phyloP scores from a whole-genome alignment of 768 basidiomycete species.

The Rhizopogon roseolus region DNA sequence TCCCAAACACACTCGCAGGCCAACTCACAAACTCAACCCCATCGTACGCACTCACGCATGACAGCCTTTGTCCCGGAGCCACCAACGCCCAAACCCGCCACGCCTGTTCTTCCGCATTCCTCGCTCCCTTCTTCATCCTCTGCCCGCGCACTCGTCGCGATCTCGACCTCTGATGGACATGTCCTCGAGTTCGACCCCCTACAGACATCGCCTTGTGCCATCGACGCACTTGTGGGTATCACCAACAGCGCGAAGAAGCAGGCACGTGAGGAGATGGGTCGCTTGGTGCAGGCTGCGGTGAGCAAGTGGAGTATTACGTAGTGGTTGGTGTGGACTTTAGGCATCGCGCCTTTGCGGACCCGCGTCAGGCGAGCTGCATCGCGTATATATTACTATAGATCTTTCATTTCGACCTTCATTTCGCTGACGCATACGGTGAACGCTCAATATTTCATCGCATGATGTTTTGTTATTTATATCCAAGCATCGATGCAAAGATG shows the following conservation, averaged over 20 bases:
- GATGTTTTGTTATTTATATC: background rate
- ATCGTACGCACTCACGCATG: conserved; percentile 34
- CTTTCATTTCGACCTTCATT: background rate
- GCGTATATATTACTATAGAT: background rate
- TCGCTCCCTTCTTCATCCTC: conserved; percentile 7
- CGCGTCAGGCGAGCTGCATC: background rate
- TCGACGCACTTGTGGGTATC: conserved; percentile 76
- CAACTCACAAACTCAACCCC: conserved; percentile 46
- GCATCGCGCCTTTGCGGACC: background rate
- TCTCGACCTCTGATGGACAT: conserved; percentile 79
- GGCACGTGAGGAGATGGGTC: conserved; percentile 70
- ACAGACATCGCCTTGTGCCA: conserved; percentile 59
- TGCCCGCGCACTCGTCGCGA: conserved; percentile 63
- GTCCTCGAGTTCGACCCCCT: conserved; percentile 85
- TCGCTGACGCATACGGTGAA: background rate
- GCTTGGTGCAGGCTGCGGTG: conserved; percentile 66
- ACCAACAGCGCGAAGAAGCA: conserved; percentile 80
- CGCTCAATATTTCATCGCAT: background rate
- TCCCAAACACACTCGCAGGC: conserved; percentile 37
- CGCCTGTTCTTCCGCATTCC: background rate
- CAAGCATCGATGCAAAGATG: background rate
- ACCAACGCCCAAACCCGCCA: conserved; percentile 1
- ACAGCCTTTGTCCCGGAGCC: conserved; percentile 14
- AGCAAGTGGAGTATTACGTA: conserved; percentile 68
- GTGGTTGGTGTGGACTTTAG: background rate